phyloP scores from a whole-genome alignment of 352 stramenopile species.

The Phytopythium vexans region DNA sequence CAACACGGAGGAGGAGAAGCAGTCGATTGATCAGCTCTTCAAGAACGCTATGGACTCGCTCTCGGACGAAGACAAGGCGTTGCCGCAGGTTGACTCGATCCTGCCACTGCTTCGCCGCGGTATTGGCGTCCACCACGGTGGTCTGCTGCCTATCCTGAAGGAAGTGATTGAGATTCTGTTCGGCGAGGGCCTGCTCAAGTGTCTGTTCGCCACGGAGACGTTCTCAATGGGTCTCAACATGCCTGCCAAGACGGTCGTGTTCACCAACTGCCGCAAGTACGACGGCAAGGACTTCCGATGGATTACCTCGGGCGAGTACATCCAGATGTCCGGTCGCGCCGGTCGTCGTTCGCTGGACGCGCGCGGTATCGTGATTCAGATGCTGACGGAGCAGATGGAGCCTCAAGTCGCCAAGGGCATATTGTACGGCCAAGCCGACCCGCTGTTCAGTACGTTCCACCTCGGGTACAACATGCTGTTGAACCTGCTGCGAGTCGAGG shows the following conservation, averaged over 20 bases:
- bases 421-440: constrained; percentile 78
- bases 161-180: constrained; percentile 95
- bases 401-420: constrained; percentile 94
- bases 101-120: constrained; percentile 96
- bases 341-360: constrained; percentile 98
- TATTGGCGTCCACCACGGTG: constrained; percentile 99
- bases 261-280: constrained; percentile 97
- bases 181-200: constrained; percentile 97
- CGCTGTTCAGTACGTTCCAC: constrained; percentile 90
- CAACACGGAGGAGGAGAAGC: constrained; percentile 97
- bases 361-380: constrained; percentile 97
- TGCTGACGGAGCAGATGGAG: constrained; percentile 99
- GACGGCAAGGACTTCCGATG: constrained; percentile 95
- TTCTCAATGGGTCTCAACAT: constrained; percentile 99
- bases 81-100: constrained; percentile 97
- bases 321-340: constrained; percentile 95
- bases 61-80: constrained; percentile 94
- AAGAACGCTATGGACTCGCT: constrained; percentile 98
- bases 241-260: constrained; percentile 99
- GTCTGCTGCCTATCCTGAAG: constrained; percentile 98
- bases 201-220: constrained; percentile 98
- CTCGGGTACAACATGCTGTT: constrained; percentile 99
- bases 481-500: constrained; percentile 99
- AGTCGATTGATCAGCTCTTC: constrained; percentile 96
- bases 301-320: constrained; percentile 95